These are phyloP conservation scores for Pythium brachiatum DNA, from an alignment of 352 stramenopile species.

Conservation along the genomic window DNA sequence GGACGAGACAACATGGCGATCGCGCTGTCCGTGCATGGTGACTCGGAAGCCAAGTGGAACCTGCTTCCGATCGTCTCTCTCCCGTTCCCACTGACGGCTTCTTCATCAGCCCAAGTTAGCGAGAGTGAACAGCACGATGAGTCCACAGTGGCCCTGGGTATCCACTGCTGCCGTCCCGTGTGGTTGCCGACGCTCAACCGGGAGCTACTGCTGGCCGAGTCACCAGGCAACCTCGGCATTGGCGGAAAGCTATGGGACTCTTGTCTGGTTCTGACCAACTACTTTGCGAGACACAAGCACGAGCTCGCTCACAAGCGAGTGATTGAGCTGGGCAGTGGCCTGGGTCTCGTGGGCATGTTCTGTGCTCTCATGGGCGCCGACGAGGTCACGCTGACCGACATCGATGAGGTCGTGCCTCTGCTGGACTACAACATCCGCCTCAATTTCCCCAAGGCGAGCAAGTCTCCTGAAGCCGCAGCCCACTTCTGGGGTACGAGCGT, in stretches of 20 bases:
- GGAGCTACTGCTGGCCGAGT: constrained; percentile 73
- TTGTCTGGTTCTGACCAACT: constrained; percentile 68
- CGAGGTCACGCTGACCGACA: constrained; percentile 66
- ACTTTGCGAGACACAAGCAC: constrained; percentile 38
- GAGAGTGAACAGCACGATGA: not conserved
- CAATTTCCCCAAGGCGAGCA: constrained; percentile 34
- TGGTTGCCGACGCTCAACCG: constrained; percentile 42
- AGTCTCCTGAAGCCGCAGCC: constrained; percentile 23
- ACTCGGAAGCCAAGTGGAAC: constrained; percentile 41
- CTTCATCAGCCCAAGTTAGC: not conserved
- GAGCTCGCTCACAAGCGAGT: constrained; percentile 49
- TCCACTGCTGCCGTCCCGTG: constrained; percentile 72
- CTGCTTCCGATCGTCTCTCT: constrained; percentile 69
- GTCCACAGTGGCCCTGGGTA: constrained; percentile 30
- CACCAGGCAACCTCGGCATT: constrained; percentile 70
- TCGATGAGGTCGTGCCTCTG: constrained; percentile 69
- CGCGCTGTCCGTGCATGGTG: constrained; percentile 33
- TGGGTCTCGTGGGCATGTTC: constrained; percentile 75
- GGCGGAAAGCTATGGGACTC: constrained; percentile 85
- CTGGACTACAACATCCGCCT: constrained; percentile 76
- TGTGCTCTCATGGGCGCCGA: constrained; percentile 56
- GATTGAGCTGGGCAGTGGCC: constrained; percentile 70
- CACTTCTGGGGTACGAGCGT: constrained; percentile 60
- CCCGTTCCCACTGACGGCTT: constrained; percentile 31
- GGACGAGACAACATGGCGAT: constrained; percentile 33